Conservation (phyloP, 1,284 basidiomycete genomes). For the Tilletiaria anomala region DNA sequence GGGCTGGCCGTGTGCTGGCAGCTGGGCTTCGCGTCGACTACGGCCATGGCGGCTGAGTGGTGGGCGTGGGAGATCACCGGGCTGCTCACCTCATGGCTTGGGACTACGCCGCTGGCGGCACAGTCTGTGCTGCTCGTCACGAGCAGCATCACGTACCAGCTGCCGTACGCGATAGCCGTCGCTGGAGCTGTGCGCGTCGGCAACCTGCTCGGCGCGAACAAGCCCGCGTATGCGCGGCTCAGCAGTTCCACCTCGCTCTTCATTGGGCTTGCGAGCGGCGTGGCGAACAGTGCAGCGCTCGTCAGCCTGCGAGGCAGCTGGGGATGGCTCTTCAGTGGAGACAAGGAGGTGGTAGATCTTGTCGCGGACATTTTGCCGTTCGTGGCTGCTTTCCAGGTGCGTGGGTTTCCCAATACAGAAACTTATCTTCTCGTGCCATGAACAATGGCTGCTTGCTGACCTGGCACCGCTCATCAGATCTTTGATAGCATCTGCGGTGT, state of each 20-base stretch:
- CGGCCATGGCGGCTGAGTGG: constrained; percentile 71
- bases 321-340: constrained; percentile 72
- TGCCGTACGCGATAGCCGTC: constrained; percentile 60
- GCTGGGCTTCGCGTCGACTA: constrained; percentile 32
- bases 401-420: too few relatives aligned
- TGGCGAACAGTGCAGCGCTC: constrained; percentile 51
- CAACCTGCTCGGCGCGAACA: constrained; percentile 43
- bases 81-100: constrained; percentile 24
- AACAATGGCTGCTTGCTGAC: too few relatives aligned
- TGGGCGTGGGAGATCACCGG: constrained; percentile 72
- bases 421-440: too few relatives aligned
- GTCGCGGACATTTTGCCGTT: constrained; percentile 61
- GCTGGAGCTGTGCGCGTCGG: constrained; percentile 65
- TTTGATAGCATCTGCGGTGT: constrained; percentile 58
- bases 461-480: too few relatives aligned
- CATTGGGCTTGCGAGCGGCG: constrained; percentile 28
- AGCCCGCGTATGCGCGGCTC: constrained; percentile 36
- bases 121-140: constrained; percentile 61
- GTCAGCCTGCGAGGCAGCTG: constrained; percentile 57
- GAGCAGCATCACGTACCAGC: constrained; percentile 63
- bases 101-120: constrained; percentile 45
- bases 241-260: too few relatives aligned
- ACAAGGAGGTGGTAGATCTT: constrained; percentile 55
- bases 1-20: constrained; percentile 16
- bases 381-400: constrained; percentile 49